These are phyloP conservation scores for Colletotrichum aenigma DNA, from an alignment of 2,329 filamentous ascomycete genomes.

Conservation along the genomic window DNA sequence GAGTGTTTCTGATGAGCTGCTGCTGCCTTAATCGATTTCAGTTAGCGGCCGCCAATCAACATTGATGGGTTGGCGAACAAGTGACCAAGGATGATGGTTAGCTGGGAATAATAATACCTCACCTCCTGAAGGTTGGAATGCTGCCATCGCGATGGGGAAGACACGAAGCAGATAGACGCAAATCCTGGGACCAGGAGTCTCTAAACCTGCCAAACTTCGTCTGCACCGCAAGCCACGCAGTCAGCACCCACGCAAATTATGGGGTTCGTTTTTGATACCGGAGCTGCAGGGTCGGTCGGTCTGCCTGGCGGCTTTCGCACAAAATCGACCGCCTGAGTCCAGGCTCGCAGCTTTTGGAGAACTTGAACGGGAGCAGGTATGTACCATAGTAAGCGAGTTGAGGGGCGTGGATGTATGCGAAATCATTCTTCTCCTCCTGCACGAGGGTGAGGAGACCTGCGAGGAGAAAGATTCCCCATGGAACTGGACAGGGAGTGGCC, in stretches of 20 bases:
- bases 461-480: neutral
- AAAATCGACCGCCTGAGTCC: neutral
- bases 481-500: neutral
- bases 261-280: neutral
- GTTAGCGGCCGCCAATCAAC: neutral
- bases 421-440: neutral
- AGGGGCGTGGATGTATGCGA: conserved; percentile 1
- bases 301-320: neutral
- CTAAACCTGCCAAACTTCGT: neutral
- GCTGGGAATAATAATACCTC: neutral
- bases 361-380: neutral
- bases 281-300: neutral
- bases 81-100: neutral
- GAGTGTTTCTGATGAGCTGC: neutral
- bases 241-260: neutral
- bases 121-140: neutral
- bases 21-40: neutral
- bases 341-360: neutral
- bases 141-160: neutral
- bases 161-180: neutral
- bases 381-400: neutral
- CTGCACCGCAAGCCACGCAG: neutral
- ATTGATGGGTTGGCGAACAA: neutral
- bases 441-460: neutral
- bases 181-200: neutral